Base-by-base conservation (phyloP, 176 grass and related monocot genomes). In the Leersia perrieri region DNA sequence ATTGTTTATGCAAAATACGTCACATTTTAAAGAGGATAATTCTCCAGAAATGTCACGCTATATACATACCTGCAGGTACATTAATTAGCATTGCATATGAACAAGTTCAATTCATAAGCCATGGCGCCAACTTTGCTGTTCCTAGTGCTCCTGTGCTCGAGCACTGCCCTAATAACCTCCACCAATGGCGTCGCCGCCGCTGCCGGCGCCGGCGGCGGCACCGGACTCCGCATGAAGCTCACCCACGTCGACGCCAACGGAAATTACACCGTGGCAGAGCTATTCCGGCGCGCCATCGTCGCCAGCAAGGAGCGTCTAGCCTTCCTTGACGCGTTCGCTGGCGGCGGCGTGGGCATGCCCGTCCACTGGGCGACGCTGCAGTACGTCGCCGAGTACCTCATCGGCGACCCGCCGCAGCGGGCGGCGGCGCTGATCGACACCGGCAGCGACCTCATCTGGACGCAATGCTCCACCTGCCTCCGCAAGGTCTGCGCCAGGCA, bases 191-290 rank as follows among this genome's bases (percentile, higher is more conserved):
- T 23, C 53, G 23, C 14, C 5, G 14, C 18, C 3, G 51, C 11
- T n/a, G 35, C 7, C 66, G 32, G 30, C 62, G 14, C 13, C 57
- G 32, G n/a, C 11, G 3, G 33, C 53, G 23, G 23, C 5, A 9
- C 18, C 3, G 51, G 67, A 1, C 70, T 82, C 36, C 55, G 13
- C 8, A 73, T 82, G 13, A 23, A 63, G 68, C 80, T 82, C 57
- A 73, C 29, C 13, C 80, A 90, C 31, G 49, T 76, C 25, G 82
- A 81, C 68, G 62, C 61, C 23, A 89, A 58, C 32, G 32, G 11
- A 1, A 69, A 28, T 64, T 32, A 86, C 80, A 39, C 84, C 61
- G 29, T 32, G 68, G 42, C 44, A 63, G 74, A 90, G 77, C 78
- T 47, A 74, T 44, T 79, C 74, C 62, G 79, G 9, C 72, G 60